Conservation (phyloP, 129 eudicot species). For the Artemisia tridentata region DNA sequence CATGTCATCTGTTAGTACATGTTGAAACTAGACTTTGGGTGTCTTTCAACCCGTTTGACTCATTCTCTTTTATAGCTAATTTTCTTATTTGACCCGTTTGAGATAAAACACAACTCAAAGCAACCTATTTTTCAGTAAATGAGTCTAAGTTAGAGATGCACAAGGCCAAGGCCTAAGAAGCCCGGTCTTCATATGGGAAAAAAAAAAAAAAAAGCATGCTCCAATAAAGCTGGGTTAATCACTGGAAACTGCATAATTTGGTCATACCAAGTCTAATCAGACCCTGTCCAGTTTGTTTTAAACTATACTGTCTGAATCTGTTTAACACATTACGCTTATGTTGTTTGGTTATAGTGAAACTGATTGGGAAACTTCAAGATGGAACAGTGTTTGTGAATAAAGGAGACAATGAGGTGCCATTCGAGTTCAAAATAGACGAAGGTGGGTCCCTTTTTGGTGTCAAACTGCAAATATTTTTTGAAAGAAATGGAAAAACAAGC, state of each 20-base stretch:
- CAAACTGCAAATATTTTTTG: background rate
- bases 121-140: background rate
- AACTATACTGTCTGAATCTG: no score
- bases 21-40: background rate
- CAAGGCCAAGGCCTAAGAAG: no score
- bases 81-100: no score
- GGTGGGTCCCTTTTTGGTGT: slow-evolving; percentile 35
- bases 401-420: slow-evolving; percentile 57
- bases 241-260: no score
- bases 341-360: slow-evolving; percentile 40
- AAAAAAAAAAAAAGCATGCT: no score
- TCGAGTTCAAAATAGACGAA: slow-evolving; percentile 56
- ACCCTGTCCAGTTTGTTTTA: no score
- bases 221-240: no score
- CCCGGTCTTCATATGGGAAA: no score
- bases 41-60: background rate
- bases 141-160: background rate
- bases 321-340: slow-evolving; percentile 4
- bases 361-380: slow-evolving; percentile 56
- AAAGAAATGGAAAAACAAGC: background rate
- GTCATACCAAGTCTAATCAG: no score
- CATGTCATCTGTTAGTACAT: background rate
- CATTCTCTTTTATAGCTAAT: no score
- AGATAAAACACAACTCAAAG: background rate
- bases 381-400: slow-evolving; percentile 50